Conservation (phyloP, 495 filamentous ascomycete genomes). For the Penicillium fimorum region DNA sequence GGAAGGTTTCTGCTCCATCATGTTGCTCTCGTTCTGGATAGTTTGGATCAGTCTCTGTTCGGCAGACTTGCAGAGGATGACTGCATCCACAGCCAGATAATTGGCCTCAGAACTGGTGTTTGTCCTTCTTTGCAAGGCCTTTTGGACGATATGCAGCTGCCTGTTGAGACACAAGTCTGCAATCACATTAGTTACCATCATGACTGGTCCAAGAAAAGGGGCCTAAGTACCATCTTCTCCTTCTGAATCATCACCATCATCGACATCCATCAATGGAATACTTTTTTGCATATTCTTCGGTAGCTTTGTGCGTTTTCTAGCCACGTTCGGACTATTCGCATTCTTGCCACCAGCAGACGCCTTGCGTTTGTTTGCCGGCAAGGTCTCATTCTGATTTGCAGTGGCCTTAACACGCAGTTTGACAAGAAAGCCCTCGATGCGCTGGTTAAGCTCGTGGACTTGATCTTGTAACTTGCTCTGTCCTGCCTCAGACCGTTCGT, state of each 20-base stretch:
- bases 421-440: constrained; percentile 26
- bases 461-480: constrained; percentile 45
- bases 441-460: constrained; percentile 43
- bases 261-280: background rate
- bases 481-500: constrained; percentile 42
- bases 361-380: constrained; percentile 30
- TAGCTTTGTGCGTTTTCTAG: constrained; percentile 29
- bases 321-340: background rate
- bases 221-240: background rate
- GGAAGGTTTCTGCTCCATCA: background rate
- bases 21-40: constrained; percentile 3
- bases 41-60: constrained; percentile 20
- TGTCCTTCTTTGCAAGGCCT: constrained; percentile 29
- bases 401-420: constrained; percentile 19
- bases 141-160: constrained; percentile 36
- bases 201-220: background rate
- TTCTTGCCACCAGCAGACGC: constrained; percentile 8
- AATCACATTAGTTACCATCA: constrained; percentile 2
- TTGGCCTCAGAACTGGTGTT: constrained; percentile 10
- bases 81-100: constrained; percentile 23
- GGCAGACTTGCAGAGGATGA: constrained; percentile 30
- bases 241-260: constrained; percentile 1
- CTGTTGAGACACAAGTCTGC: constrained; percentile 30
- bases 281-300: constrained; percentile 14
- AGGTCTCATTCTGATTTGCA: constrained; percentile 1